These are phyloP conservation scores for Sporisorium sorghi DNA, from an alignment of 1,284 basidiomycete genomes.

Conservation along the genomic window DNA sequence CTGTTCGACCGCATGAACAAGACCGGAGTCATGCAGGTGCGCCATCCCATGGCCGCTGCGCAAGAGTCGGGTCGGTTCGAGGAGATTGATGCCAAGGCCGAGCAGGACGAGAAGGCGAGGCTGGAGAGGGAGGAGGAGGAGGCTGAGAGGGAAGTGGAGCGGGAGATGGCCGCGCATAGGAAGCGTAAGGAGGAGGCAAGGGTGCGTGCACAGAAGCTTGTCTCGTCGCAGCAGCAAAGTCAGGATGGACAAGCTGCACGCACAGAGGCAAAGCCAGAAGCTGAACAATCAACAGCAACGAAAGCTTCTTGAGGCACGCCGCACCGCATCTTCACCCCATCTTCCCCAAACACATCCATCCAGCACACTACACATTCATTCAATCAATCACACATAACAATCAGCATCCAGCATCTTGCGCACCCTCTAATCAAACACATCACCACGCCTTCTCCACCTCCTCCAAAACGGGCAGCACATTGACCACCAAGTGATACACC, in stretches of 20 bases:
- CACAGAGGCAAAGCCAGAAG: not conserved
- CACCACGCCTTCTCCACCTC: conserved; percentile 11
- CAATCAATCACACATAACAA: conserved; percentile 3
- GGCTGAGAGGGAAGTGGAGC: conserved; percentile 38
- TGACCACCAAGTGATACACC: conserved; percentile 9
- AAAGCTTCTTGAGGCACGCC: not conserved
- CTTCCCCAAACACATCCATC: not conserved
- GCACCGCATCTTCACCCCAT: not conserved
- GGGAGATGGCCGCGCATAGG: conserved; percentile 35
- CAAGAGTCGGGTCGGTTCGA: conserved; percentile 45
- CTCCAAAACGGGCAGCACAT: conserved; percentile 14
- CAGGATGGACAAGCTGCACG: not conserved
- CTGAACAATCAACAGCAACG: not conserved
- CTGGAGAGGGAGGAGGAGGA: conserved; percentile 44
- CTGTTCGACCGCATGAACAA: conserved; percentile 61
- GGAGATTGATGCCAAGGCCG: conserved; percentile 33
- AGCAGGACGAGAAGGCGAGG: conserved; percentile 28
- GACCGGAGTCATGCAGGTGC: conserved; percentile 56
- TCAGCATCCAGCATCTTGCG: not conserved
- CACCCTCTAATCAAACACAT: not conserved
- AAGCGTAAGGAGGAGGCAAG: conserved; percentile 36
- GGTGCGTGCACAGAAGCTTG: conserved; percentile 28
- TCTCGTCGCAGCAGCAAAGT: not conserved
- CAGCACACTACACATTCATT: not conserved
- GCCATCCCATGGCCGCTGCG: conserved; percentile 48